Evolutionary conservation across 73 alveolate genomes (phyloP).

Genomic region (Symbiodinium pilosum): DNA sequence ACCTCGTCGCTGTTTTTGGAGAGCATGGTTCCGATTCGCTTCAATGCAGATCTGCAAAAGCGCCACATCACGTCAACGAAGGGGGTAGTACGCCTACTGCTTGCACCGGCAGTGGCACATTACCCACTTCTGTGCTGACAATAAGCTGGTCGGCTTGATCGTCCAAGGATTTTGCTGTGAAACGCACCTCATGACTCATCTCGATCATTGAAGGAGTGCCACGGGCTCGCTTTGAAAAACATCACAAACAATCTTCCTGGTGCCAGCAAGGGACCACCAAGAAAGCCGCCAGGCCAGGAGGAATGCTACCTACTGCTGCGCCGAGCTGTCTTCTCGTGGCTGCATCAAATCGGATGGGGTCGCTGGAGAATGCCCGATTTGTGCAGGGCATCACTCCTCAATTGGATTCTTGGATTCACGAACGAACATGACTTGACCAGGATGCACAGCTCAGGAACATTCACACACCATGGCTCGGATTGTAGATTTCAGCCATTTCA

Average conservation of each 20-base stretch:
- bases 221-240: too few species aligned
- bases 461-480: too few species aligned
- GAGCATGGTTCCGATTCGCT: too few species aligned
- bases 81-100: neutral
- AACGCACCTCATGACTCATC: neutral
- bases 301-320: neutral
- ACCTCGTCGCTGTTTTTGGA: too few species aligned
- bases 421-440: too few species aligned
- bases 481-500: too few species aligned
- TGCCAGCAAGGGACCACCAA: neutral
- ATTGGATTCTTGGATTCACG: too few species aligned
- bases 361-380: conserved; percentile 8
- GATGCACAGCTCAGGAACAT: too few species aligned
- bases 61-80: neutral
- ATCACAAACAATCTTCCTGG: too few species aligned
- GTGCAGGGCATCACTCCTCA: conserved; percentile 11
- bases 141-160: conserved; percentile 1
- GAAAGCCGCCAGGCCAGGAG: neutral
- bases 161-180: neutral
- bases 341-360: neutral
- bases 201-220: too few species aligned
- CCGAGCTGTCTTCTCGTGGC: neutral
- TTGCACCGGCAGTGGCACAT: neutral
- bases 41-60: too few species aligned
- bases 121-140: neutral